Percentiles rank a stretch among this genome's conserved stretches.
phyloP scores from a whole-genome alignment of 2,329 filamentous ascomycete species.

The Aspergillus bombycis region DNA sequence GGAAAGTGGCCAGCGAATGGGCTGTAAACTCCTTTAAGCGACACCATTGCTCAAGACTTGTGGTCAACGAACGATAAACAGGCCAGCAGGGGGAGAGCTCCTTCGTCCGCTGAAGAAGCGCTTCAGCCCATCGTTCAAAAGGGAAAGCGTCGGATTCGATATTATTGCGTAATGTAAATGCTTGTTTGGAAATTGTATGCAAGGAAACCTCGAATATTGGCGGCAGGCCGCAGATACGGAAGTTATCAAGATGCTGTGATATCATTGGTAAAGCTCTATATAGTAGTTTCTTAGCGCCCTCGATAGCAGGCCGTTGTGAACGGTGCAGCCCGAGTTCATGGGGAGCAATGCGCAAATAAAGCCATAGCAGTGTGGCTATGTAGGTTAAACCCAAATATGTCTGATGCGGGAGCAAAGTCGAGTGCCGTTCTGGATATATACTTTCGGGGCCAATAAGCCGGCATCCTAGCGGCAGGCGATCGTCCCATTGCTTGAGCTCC shows the following conservation, averaged over 20 bases:
- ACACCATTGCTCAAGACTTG: conserved; percentile 34
- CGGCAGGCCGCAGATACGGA: conserved; percentile 39
- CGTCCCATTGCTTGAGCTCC: conserved; percentile 43
- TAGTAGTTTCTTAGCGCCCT: conserved; percentile 42
- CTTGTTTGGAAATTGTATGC: conserved; percentile 41
- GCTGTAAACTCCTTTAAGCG: conserved; percentile 22
- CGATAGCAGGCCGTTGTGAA: conserved; percentile 36
- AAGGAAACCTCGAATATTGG: conserved; percentile 43
- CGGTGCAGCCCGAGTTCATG: conserved; percentile 35
- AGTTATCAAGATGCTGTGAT: conserved; percentile 42
- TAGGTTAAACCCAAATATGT: conserved; percentile 43
- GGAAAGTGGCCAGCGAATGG: conserved; percentile 14
- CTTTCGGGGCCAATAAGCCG: conserved; percentile 41
- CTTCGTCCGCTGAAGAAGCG: conserved; percentile 33
- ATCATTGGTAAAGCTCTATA: conserved; percentile 40
- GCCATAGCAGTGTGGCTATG: conserved; percentile 39
- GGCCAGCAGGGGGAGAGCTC: conserved; percentile 37
- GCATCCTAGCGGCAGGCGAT: conserved; percentile 38
- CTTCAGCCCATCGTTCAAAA: conserved; percentile 38
- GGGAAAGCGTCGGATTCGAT: conserved; percentile 37
- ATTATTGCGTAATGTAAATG: conserved; percentile 32
- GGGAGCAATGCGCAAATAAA: conserved; percentile 38
- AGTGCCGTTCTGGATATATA: conserved; percentile 40
- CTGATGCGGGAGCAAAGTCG: conserved; percentile 43
- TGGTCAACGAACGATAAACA: conserved; percentile 35